Evolutionary conservation across 345 rosid species (phyloP).

Genomic region (Salix dunnii): DNA sequence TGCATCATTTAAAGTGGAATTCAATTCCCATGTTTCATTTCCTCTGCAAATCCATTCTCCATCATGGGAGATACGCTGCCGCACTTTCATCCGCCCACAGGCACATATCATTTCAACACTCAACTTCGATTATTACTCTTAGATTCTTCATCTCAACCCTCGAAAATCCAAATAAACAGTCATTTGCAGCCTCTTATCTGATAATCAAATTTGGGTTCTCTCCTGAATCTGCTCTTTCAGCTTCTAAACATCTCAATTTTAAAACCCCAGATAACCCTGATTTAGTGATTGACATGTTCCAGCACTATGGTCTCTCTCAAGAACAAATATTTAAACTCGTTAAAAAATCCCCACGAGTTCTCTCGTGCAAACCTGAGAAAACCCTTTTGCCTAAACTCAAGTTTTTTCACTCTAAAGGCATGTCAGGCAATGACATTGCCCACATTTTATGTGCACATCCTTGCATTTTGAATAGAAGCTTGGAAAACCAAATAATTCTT

Average conservation of each 20-base stretch:
- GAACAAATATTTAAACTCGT: conserved; percentile 4
- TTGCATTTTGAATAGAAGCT: conserved; percentile 1
- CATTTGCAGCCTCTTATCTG: conserved; percentile 9
- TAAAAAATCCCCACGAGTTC: not conserved
- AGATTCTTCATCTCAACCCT: not conserved
- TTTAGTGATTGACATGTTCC: not conserved
- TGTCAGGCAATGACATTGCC: not conserved
- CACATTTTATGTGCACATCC: not conserved
- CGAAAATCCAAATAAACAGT: not conserved
- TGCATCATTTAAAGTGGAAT: no score
- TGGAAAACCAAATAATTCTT: not conserved
- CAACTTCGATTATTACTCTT: no score
- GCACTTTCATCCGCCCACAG: not conserved
- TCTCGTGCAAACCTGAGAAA: not conserved
- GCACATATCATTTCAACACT: no score
- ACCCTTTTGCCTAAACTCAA: conserved; percentile 3
- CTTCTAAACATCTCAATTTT: not conserved
- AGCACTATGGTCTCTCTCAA: not conserved
- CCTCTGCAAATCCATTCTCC: no score
- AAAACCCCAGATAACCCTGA: conserved; percentile 5
- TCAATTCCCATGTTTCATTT: no score
- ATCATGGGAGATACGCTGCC: no score
- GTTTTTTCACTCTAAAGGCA: not conserved
- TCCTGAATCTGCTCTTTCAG: conserved; percentile 5
- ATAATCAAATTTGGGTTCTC: conserved; percentile 10